phyloP scores from a whole-genome alignment of 2,329 filamentous ascomycete species.

The Ophiostoma tasmaniense region DNA sequence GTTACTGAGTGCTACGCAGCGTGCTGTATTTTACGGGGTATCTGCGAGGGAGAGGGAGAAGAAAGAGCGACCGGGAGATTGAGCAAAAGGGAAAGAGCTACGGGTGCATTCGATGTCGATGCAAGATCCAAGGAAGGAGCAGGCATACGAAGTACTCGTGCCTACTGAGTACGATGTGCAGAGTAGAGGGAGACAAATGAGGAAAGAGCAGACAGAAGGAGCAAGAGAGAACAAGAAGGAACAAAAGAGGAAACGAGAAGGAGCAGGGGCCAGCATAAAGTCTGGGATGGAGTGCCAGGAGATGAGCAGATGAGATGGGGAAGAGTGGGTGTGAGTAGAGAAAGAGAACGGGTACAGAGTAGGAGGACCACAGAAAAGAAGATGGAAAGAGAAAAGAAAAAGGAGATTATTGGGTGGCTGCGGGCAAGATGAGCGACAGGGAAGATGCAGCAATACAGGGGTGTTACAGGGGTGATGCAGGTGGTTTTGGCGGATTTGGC shows the following conservation, averaged over 20 bases:
- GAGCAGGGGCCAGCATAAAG: neutral
- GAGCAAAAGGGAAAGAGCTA: neutral
- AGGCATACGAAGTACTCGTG: too few relatives aligned
- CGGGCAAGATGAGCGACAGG: constrained; percentile 14
- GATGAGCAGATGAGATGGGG: neutral
- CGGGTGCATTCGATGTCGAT: neutral
- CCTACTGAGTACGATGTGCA: too few relatives aligned
- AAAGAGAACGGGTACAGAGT: neutral
- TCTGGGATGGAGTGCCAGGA: neutral
- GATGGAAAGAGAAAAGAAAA: neutral
- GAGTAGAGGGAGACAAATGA: neutral
- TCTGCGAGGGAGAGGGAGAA: neutral
- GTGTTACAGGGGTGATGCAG: neutral
- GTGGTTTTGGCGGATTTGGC: neutral
- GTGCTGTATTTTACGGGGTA: neutral
- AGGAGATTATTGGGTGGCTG: constrained; percentile 15
- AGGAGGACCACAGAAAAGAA: neutral
- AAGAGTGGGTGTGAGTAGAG: neutral
- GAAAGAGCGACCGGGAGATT: neutral
- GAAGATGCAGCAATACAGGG: constrained; percentile 5
- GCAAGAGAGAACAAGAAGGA: neutral
- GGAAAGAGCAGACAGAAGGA: neutral
- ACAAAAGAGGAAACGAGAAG: neutral
- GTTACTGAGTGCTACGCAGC: neutral
- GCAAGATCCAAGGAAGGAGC: neutral